These are phyloP conservation scores for Trichosporon sp. DNA, from an alignment of 1,284 basidiomycete species.

Conservation along the genomic window DNA sequence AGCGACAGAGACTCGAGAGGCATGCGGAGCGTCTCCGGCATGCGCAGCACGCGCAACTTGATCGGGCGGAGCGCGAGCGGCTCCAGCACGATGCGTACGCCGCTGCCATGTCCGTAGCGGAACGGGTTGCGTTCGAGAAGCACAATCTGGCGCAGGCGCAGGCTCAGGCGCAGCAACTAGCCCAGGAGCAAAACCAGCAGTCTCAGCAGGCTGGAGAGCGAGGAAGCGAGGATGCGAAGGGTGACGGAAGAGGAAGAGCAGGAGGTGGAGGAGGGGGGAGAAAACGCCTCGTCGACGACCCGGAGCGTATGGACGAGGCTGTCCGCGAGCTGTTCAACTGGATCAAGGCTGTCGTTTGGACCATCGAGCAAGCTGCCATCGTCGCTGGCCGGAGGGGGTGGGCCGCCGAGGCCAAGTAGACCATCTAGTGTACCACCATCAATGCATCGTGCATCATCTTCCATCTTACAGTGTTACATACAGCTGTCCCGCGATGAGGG, in stretches of 20 bases:
- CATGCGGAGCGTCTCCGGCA: conserved; percentile 21
- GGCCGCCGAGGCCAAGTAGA: conserved; percentile 16
- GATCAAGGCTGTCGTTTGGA: conserved; percentile 57
- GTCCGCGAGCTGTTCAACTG: conserved; percentile 56
- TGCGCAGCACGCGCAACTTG: conserved; percentile 25
- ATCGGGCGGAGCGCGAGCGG: conserved; percentile 18
- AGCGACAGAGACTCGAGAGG: conserved; percentile 8
- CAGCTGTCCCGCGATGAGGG: not conserved
- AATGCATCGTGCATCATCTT: conserved; percentile 11
- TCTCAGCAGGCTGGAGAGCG: not conserved
- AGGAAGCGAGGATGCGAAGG: not conserved
- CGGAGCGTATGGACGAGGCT: conserved; percentile 52
- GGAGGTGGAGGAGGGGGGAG: conserved; percentile 1
- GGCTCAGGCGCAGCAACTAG: not conserved
- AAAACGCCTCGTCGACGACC: conserved; percentile 45
- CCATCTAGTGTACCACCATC: conserved; percentile 8
- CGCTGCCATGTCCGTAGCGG: conserved; percentile 21
- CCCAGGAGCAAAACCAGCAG: not conserved
- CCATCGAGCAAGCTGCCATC: conserved; percentile 55
- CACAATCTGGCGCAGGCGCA: conserved; percentile 6
- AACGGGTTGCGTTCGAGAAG: conserved; percentile 5
- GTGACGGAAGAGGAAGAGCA: not conserved
- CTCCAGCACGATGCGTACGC: conserved; percentile 11
- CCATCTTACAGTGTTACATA: conserved; percentile 4
- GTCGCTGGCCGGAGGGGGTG: conserved; percentile 46